Evolutionary conservation across 495 filamentous ascomycete species (phyloP), one percentile per base, ranked within the genome.

Genomic region (Aspergillus sparsus): DNA sequence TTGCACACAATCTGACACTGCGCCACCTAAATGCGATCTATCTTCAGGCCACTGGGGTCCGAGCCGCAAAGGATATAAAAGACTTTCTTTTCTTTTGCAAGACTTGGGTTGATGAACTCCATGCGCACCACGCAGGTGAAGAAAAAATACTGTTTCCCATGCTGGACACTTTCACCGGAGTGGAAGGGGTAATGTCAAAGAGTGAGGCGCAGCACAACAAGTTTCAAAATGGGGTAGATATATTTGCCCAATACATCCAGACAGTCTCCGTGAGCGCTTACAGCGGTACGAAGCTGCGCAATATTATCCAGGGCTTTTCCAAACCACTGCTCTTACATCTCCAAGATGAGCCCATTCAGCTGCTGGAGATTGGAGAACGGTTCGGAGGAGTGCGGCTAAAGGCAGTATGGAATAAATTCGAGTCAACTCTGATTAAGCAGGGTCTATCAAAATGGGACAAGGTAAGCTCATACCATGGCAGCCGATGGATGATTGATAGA

Each of bases 41-140:
- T 15, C 16, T 50, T 5, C 47, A 50, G 18, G 47, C 47, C 9
- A 50, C 47, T 2, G 47, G 47, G 5, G 47, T 50, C 6, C 5
- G 7, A 10, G 15, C 2, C 1, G 1, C 47, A 15, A 31, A 6
- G 5, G 47, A 50, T 12, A 27, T 31, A 5, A 2, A 21, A 18
- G 47, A 50, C 47, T 50, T 50, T 31, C 47, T 50, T 31, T 50
- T 50, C 21, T 50, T 21, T 31, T 50, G 47, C 47, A 50, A 18
- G 21, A 31, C 47, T 2, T 50, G 47, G 47, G 15, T 31, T 31
- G 6, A 21, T 12, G 47, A 50, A 12, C 47, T 50, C 11, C 47
- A 50, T 4, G n/a, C 0, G 6, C 47, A 50, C 21, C 47, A 50
- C 21, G 47, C n/a, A 5, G 47, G 47, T 4, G 47, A 50, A 31